Conservation (phyloP, 305 asterid genomes). For the Solanum hybrid region DNA sequence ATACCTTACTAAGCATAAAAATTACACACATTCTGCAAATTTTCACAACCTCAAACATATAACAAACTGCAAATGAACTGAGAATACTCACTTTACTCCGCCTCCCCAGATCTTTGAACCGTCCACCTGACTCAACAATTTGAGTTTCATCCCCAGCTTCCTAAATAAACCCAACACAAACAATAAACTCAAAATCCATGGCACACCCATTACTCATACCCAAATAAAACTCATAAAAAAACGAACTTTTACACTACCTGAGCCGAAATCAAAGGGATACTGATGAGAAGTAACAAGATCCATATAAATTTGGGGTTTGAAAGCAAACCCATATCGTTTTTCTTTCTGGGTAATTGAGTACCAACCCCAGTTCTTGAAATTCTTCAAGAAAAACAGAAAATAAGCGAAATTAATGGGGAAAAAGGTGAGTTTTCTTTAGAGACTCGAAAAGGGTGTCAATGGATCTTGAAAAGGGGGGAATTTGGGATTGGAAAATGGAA, state of each 20-base stretch:
- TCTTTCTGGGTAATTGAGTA: not conserved
- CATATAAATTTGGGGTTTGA: conserved; percentile 13
- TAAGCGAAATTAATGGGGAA: not conserved
- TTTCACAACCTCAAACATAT: not conserved
- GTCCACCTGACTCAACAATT: conserved; percentile 30
- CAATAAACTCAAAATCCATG: conserved; percentile 13
- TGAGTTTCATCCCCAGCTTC: conserved; percentile 24
- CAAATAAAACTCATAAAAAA: not conserved
- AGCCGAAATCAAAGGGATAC: conserved; percentile 29
- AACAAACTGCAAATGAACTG: not conserved
- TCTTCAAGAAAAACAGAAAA: not conserved
- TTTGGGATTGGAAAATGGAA: not conserved
- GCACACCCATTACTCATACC: not conserved
- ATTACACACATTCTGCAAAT: not conserved
- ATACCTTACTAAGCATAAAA: not conserved
- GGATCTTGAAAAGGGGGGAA: not conserved
- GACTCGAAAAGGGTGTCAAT: not conserved
- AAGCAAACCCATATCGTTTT: conserved; percentile 23
- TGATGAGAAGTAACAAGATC: conserved; percentile 22
- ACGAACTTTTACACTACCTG: conserved; percentile 20
- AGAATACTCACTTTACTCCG: conserved; percentile 60
- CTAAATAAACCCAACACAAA: not conserved
- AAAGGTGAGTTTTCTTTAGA: not conserved
- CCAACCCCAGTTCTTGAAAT: not conserved
- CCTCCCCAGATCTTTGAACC: conserved; percentile 62